A percentile compares a stretch with the other conserved stretches of the same genome.
phyloP scores from a whole-genome alignment of 164 flowering plant genomes.

The Macadamia tetraphylla region DNA sequence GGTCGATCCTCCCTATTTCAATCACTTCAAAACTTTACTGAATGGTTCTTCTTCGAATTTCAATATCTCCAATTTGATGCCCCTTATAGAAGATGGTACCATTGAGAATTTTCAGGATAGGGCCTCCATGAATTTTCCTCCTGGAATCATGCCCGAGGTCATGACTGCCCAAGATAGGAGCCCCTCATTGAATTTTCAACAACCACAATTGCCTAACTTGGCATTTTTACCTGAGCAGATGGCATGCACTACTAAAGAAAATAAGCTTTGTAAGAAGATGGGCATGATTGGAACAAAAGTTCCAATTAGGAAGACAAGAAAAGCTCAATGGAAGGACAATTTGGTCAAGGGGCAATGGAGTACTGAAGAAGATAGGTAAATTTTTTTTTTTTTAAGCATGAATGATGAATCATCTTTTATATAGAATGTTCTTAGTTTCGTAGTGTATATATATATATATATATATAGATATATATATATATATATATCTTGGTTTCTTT shows the following conservation, averaged over 20 bases:
- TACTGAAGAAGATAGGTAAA: constrained; percentile 77
- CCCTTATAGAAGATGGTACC: constrained; percentile 22
- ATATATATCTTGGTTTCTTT: neutral
- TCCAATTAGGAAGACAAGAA: constrained; percentile 21
- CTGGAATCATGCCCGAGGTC: constrained; percentile 5
- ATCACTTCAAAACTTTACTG: constrained; percentile 24
- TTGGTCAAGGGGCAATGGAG: constrained; percentile 81
- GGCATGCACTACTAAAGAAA: constrained; percentile 37
- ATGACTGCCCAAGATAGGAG: constrained; percentile 8
- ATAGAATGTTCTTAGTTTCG: too few relatives aligned
- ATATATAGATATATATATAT: too few relatives aligned
- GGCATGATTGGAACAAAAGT: constrained; percentile 12
- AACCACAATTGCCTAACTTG: constrained; percentile 29
- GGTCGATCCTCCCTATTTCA: constrained; percentile 13
- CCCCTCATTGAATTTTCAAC: constrained; percentile 11
- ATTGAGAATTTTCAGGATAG: constrained; percentile 24
- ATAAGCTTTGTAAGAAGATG: constrained; percentile 15
- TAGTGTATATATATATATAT: too few relatives aligned
- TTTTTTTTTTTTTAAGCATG: neutral
- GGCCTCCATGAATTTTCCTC: constrained; percentile 15
- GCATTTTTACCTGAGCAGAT: constrained; percentile 36
- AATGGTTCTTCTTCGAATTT: constrained; percentile 17
- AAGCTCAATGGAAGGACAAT: constrained; percentile 32
- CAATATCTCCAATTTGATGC: constrained; percentile 26
- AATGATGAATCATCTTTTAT: too few relatives aligned